Conservation (phyloP, 805 yeast species). For the Kazachstania africana region DNA sequence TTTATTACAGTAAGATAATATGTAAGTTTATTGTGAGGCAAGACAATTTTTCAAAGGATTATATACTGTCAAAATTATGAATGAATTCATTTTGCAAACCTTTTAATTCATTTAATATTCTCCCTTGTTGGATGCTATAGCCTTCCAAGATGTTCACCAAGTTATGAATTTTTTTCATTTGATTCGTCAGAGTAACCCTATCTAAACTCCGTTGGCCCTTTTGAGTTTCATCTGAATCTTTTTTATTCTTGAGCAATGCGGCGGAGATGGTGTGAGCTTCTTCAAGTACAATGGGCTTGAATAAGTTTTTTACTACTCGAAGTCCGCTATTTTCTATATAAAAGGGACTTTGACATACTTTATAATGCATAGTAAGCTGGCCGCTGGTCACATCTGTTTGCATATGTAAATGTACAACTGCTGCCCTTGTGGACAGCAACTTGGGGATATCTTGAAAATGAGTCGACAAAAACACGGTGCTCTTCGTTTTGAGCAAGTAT, state of each 20-base stretch:
- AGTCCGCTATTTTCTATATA: conserved; percentile 26
- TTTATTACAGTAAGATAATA: no score
- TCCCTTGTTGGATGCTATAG: background rate
- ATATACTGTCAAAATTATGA: background rate
- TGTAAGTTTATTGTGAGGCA: no score
- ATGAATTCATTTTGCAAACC: conserved; percentile 19
- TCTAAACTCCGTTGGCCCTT: conserved; percentile 22
- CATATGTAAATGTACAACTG: conserved; percentile 32
- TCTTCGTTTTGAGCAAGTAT: conserved; percentile 18
- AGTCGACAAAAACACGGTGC: conserved; percentile 32
- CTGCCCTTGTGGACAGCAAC: conserved; percentile 23
- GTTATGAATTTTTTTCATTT: conserved; percentile 20
- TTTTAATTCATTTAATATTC: conserved; percentile 6
- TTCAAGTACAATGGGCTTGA: no score
- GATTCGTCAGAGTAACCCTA: conserved; percentile 2
- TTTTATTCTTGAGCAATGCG: no score
- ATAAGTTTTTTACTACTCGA: conserved; percentile 16
- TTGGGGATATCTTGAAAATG: conserved; percentile 35
- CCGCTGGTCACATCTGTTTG: no score
- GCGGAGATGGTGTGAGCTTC: no score
- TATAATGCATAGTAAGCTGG: conserved; percentile 25
- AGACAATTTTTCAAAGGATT: no score
- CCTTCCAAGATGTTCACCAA: conserved; percentile 16
- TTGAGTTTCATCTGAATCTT: no score
- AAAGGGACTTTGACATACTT: conserved; percentile 14